phyloP scores from a whole-genome alignment of 345 rosid species.

The Mercurialis annua region DNA sequence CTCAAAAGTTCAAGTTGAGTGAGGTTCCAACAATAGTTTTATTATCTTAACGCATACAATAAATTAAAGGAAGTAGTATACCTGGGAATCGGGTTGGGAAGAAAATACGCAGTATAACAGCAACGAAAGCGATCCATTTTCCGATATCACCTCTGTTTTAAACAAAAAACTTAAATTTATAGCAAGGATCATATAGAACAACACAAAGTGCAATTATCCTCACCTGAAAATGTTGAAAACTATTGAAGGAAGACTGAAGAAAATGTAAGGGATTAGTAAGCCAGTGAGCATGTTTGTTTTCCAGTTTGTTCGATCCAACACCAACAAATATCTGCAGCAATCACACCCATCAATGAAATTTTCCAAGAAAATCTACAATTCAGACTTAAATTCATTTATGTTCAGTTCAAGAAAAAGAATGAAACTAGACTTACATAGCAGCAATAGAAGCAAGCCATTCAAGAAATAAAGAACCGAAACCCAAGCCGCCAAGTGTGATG shows the following conservation, averaged over 20 bases:
- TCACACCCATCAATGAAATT: no score
- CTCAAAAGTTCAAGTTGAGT: no score
- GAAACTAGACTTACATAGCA: slow-evolving; percentile 31
- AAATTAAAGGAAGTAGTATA: slow-evolving; percentile 11
- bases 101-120: slow-evolving; percentile 73
- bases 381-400: no score
- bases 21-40: no score
- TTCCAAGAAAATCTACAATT: no score
- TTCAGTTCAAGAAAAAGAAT: background rate
- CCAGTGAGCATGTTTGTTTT: slow-evolving; percentile 74
- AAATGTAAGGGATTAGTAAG: slow-evolving; percentile 77
- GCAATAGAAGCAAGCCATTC: slow-evolving; percentile 46
- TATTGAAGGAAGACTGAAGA: slow-evolving; percentile 72
- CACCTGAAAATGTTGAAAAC: slow-evolving; percentile 71
- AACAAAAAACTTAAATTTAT: background rate
- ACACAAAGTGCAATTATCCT: background rate
- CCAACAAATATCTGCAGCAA: slow-evolving; percentile 66
- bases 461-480: slow-evolving; percentile 37
- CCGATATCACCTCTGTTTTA: slow-evolving; percentile 74
- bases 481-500: slow-evolving; percentile 38
- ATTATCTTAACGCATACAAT: no score
- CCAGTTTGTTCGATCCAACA: slow-evolving; percentile 93
- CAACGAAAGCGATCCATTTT: slow-evolving; percentile 77
- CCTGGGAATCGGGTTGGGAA: slow-evolving; percentile 74
- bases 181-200: background rate